Evolutionary conservation across 257 asterid species (phyloP), one percentile per base, ranked within the genome.

Genomic region (Eucommia ulmoides): DNA sequence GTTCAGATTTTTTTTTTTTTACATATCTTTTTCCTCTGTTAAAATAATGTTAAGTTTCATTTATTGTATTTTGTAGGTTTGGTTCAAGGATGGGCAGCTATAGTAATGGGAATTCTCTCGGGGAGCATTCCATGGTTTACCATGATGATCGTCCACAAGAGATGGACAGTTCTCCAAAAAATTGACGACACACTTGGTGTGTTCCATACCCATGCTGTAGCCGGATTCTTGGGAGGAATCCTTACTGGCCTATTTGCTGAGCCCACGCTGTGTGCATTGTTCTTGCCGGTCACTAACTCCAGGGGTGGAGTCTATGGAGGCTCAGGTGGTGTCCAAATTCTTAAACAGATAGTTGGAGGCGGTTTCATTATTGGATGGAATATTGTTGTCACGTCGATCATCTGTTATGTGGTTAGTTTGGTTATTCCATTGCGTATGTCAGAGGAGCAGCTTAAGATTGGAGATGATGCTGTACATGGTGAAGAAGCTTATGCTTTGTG

Each of bases 381-480:
- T 63, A 7, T 83, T 42, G 16, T 62, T 0, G 19, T 94, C 42
- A 87, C 97, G 0, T 78, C 94, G 0, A 20, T 73, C 8, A 87
- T 83, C 19, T 87, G 78, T 11, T 64, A 83, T 15, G 24, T 79
- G 0, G 81, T 87, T 42, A 69, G 78, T 24, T 0, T 75, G 22
- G 44, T 83, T 25, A 70, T 87, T 3, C 93, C 97, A 0, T 45
- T 87, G 52, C 66, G 97, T 22, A 87, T 87, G 97, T 80, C 97
- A 1, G 88, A 87, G 0, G 88, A 83, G 51, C 79, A 87, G 24
- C 88, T 87, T 29, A 53, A 76, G 83, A 81, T 83, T 24, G 97
- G 97, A 51, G 97, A 87, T 20, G 97, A 87, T 0, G 97, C 97
- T 0, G 97, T 87, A 3, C 94, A 87, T 20, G 95, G 97, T 0